phyloP scores from a whole-genome alignment of 805 yeast species.

The Candida jianshihensis region DNA sequence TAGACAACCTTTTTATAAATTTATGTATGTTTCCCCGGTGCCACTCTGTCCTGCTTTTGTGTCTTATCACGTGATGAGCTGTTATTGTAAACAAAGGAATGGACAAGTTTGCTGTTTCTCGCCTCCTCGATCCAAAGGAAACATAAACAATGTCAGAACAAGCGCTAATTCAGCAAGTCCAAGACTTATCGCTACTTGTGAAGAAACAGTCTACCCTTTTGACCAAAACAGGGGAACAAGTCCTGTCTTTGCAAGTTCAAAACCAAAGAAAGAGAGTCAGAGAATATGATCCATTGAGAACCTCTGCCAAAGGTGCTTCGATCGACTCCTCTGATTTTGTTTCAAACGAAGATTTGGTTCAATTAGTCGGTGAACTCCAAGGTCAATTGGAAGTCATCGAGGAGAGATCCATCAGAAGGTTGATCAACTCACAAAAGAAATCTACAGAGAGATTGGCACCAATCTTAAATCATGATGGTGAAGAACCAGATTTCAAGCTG shows the following conservation, averaged over 20 bases:
- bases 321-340: constrained; percentile 52
- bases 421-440: constrained; percentile 50
- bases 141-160: constrained; percentile 13
- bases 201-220: constrained; percentile 60
- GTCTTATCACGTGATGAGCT: neutral
- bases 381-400: constrained; percentile 78
- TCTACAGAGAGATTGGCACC: constrained; percentile 50
- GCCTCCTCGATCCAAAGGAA: too few relatives aligned
- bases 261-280: constrained; percentile 37
- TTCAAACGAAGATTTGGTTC: constrained; percentile 78
- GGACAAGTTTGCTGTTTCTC: too few relatives aligned
- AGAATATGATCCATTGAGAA: constrained; percentile 17
- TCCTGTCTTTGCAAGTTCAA: constrained; percentile 60
- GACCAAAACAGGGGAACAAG: constrained; percentile 73
- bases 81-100: too few relatives aligned
- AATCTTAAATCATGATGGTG: constrained; percentile 75
- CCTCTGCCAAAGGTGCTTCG: constrained; percentile 5
- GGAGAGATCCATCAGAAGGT: constrained; percentile 66
- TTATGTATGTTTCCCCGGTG: too few relatives aligned
- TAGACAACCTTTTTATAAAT: too few relatives aligned
- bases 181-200: constrained; percentile 44
- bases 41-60: too few relatives aligned
- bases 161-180: constrained; percentile 35
- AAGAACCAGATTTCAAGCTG: constrained; percentile 41
- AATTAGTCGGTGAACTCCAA: constrained; percentile 84